Evolutionary conservation across 495 filamentous ascomycete species (phyloP).

Genomic region (Hypoxylon fuscum): DNA sequence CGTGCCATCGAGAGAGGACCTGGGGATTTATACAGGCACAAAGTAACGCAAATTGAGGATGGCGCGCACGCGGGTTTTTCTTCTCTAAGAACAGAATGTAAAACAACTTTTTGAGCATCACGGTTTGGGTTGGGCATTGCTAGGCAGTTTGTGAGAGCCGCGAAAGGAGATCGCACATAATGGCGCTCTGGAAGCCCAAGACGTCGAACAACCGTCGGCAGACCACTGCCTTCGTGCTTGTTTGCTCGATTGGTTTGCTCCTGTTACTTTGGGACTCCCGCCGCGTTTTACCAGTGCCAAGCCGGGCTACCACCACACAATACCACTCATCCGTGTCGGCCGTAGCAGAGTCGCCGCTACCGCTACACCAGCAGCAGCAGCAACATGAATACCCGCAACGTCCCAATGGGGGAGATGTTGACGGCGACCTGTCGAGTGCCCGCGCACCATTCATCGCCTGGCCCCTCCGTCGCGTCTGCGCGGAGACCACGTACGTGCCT

Average conservation of each 20-base stretch:
- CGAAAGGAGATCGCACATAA: not conserved
- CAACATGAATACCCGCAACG: conserved; percentile 1
- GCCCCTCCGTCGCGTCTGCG: conserved; percentile 57
- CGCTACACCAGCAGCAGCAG: conserved; percentile 12
- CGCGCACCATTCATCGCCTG: conserved; percentile 55
- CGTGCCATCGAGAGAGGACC: not conserved
- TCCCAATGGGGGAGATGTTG: not conserved
- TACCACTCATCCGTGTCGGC: not conserved
- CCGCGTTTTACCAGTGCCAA: conserved; percentile 1
- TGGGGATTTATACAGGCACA: not conserved
- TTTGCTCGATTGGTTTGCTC: not conserved
- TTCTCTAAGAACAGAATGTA: not conserved
- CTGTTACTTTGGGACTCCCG: conserved; percentile 4
- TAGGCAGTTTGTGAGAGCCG: no score
- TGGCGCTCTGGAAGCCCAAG: conserved; percentile 6
- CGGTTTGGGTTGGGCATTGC: no score
- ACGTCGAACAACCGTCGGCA: conserved; percentile 8
- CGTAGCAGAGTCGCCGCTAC: not conserved
- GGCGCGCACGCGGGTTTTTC: not conserved
- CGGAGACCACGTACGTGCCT: conserved; percentile 48
- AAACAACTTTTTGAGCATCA: no score
- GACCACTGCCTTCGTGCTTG: not conserved
- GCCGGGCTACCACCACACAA: not conserved
- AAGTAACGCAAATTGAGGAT: not conserved
- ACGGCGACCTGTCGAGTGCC: conserved; percentile 46